Conservation (phyloP, 768 basidiomycete species). For the Amyloporia xantha region DNA sequence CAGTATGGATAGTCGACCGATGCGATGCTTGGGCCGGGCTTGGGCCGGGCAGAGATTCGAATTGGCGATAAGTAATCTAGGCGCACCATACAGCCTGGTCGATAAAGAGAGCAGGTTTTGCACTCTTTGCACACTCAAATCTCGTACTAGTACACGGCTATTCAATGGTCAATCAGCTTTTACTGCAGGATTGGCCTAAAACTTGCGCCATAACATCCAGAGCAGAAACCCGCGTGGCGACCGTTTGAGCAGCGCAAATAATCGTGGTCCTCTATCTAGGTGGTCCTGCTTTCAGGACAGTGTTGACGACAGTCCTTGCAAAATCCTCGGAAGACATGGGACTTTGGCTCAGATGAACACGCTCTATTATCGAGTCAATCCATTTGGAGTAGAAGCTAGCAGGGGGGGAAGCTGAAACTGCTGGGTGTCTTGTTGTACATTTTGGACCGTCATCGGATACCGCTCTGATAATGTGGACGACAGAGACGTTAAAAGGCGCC, state of each 20-base stretch:
- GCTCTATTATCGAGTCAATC: slow-evolving; percentile 43
- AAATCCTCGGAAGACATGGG: slow-evolving; percentile 18
- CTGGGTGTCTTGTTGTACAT: slow-evolving; percentile 36
- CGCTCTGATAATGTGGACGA: slow-evolving; percentile 66
- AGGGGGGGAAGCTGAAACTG: slow-evolving; percentile 37
- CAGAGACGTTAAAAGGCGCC: slow-evolving; percentile 61
- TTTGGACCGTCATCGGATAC: slow-evolving; percentile 60
- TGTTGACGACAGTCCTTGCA: slow-evolving; percentile 12
- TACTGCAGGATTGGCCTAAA: neutral
- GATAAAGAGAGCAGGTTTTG: too few relatives aligned
- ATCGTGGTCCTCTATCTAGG: slow-evolving; percentile 9
- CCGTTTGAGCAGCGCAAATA: slow-evolving; percentile 5
- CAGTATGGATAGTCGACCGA: too few relatives aligned
- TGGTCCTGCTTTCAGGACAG: slow-evolving; percentile 5
- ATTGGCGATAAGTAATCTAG: too few relatives aligned
- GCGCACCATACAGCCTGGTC: too few relatives aligned
- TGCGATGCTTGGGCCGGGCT: too few relatives aligned
- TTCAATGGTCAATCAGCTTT: too few relatives aligned
- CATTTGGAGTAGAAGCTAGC: slow-evolving; percentile 48
- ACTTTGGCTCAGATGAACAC: slow-evolving; percentile 52
- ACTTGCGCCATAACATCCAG: slow-evolving; percentile 10
- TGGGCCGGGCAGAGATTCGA: too few relatives aligned
- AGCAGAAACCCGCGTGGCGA: slow-evolving; percentile 16
- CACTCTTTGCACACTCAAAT: too few relatives aligned
- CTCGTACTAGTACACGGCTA: too few relatives aligned